Evolutionary conservation across 257 asterid genomes (phyloP).

Genomic region (Solanum peruvianum): DNA sequence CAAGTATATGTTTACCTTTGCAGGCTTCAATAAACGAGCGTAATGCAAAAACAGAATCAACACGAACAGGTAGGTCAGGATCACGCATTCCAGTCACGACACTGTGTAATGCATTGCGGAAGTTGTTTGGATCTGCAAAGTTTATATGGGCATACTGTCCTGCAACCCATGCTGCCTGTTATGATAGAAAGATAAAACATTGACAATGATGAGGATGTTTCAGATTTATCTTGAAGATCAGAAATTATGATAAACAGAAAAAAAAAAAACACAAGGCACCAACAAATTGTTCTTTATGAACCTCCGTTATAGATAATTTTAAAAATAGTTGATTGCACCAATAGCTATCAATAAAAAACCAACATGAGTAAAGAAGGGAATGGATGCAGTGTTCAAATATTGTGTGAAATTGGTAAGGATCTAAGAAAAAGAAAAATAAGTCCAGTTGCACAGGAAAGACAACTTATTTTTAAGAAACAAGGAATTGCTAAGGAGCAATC

Average conservation of each 20-base stretch:
- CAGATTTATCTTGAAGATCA: neutral
- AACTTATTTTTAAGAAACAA: neutral
- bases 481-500: neutral
- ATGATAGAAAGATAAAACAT: conserved; percentile 1
- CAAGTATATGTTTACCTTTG: conserved; percentile 38
- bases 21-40: conserved; percentile 97
- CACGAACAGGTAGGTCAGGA: conserved; percentile 95
- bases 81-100: conserved; percentile 99
- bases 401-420: neutral
- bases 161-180: conserved; percentile 99
- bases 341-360: neutral
- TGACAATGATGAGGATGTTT: neutral
- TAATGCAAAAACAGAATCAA: conserved; percentile 93
- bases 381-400: neutral
- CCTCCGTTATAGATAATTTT: neutral
- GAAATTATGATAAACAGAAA: neutral
- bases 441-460: neutral
- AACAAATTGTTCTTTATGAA: neutral
- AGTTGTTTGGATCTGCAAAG: conserved; percentile 76
- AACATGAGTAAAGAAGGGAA: neutral
- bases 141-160: conserved; percentile 93
- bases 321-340: neutral
- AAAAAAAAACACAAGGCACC: neutral
- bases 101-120: conserved; percentile 73
- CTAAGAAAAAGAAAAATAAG: neutral